A percentile compares a stretch with the other conserved stretches of the same genome.
phyloP scores from a whole-genome alignment of 2,329 filamentous ascomycete species.

The Pestalotiopsis sp. region DNA sequence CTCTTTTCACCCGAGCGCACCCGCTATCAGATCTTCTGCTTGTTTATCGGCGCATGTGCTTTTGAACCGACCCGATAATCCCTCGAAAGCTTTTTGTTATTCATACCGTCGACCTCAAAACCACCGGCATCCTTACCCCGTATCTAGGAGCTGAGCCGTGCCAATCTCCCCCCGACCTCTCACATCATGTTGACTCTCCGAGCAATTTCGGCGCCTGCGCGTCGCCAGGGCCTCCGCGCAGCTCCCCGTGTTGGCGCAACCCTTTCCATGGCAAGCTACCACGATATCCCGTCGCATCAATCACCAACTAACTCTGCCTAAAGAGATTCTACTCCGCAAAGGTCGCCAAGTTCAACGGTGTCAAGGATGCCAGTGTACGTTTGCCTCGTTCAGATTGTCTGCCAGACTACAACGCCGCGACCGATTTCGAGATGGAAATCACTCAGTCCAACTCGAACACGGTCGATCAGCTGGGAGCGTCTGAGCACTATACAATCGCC shows the following conservation, averaged over 20 bases:
- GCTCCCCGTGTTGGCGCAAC: conserved; percentile 56
- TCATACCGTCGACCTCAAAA: conserved; percentile 4
- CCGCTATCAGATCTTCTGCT: conserved; percentile 9
- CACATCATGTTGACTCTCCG: conserved; percentile 80
- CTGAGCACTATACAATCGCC: not conserved
- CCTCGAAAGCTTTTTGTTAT: conserved; percentile 10
- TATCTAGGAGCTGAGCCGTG: conserved; percentile 4
- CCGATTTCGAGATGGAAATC: conserved; percentile 34
- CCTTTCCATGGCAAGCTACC: conserved; percentile 32
- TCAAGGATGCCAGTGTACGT: conserved; percentile 84
- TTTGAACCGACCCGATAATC: conserved; percentile 6
- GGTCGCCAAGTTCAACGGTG: conserved; percentile 91
- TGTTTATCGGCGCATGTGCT: conserved; percentile 10
- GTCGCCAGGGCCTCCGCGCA: conserved; percentile 76
- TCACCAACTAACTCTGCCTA: conserved; percentile 15
- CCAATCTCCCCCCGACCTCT: conserved; percentile 14
- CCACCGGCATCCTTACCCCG: conserved; percentile 15
- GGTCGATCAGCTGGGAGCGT: not conserved
- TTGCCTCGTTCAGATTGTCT: conserved; percentile 5
- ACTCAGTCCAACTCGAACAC: conserved; percentile 32
- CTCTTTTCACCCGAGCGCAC: conserved; percentile 3
- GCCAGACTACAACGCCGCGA: conserved; percentile 17
- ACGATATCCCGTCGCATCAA: conserved; percentile 11
- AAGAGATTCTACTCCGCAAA: conserved; percentile 65
- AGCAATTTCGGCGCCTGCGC: conserved; percentile 72